Evolutionary conservation across 176 grass and related monocot genomes (phyloP).

Genomic region (Avena eriantha): DNA sequence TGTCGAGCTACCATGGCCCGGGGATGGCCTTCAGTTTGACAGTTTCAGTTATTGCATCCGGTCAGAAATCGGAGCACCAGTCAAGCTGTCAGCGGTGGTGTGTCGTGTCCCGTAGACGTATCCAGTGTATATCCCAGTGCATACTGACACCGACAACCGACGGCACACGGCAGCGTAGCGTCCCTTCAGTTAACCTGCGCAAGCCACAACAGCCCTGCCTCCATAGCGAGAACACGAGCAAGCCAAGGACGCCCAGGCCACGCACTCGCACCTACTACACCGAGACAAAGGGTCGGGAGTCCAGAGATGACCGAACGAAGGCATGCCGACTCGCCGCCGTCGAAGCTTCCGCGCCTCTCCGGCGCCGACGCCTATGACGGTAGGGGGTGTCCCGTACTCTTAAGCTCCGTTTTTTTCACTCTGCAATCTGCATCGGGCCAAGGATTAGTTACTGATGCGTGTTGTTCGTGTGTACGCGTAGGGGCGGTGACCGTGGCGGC

Average conservation of each 20-base stretch:
- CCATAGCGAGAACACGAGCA: not conserved
- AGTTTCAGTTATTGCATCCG: not conserved
- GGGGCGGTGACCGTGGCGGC: constrained; percentile 66
- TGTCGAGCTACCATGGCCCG: too few relatives aligned
- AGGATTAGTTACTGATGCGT: not conserved
- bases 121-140: not conserved
- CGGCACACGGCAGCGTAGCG: not conserved
- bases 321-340: constrained; percentile 37
- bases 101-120: not conserved
- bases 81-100: constrained; percentile 1
- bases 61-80: not conserved
- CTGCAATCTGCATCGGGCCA: not conserved
- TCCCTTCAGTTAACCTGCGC: not conserved
- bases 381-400: not conserved
- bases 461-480: not conserved
- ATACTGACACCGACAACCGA: constrained; percentile 28
- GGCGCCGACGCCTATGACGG: constrained; percentile 40
- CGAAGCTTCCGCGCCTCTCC: constrained; percentile 59
- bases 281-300: not conserved
- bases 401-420: not conserved
- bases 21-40: not conserved
- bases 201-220: not conserved
- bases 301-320: constrained; percentile 32
- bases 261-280: not conserved
- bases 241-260: not conserved